phyloP scores from a whole-genome alignment of 768 basidiomycete genomes.

The Kwoniella heveanensis region DNA sequence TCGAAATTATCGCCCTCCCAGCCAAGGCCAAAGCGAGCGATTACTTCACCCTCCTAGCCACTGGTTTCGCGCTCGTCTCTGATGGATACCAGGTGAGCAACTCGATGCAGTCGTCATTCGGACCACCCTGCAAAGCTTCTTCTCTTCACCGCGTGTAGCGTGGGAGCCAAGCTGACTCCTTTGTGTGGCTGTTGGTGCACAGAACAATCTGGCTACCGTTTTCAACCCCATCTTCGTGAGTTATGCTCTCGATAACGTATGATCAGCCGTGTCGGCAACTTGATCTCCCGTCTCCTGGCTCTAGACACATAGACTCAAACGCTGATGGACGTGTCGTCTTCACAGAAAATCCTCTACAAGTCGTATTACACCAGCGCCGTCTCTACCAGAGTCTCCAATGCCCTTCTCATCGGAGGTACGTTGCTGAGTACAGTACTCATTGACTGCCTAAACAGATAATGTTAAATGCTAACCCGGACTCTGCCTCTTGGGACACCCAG shows the following conservation, averaged over 20 bases:
- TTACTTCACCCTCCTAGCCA: constrained; percentile 40
- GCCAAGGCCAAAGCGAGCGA: constrained; percentile 33
- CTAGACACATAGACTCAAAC: too few species aligned
- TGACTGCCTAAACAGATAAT: too few species aligned
- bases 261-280: too few species aligned
- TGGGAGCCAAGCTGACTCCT: neutral
- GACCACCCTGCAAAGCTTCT: neutral
- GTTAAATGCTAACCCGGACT: too few species aligned
- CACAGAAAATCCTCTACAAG: constrained; percentile 67
- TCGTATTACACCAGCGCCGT: constrained; percentile 65
- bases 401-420: constrained; percentile 69
- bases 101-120: neutral
- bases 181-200: neutral
- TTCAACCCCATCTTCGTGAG: constrained; percentile 43
- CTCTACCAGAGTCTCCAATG: constrained; percentile 71
- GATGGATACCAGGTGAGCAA: constrained; percentile 37
- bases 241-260: neutral
- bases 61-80: constrained; percentile 41
- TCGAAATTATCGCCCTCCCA: too few species aligned
- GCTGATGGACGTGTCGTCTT: neutral
- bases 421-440: too few species aligned
- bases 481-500: constrained; percentile 12
- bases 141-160: too few species aligned
- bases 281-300: too few species aligned
- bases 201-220: constrained; percentile 40